These are phyloP conservation scores for Chlorophyllum brunneum DNA, from an alignment of 768 basidiomycete genomes.

Conservation along the genomic window DNA sequence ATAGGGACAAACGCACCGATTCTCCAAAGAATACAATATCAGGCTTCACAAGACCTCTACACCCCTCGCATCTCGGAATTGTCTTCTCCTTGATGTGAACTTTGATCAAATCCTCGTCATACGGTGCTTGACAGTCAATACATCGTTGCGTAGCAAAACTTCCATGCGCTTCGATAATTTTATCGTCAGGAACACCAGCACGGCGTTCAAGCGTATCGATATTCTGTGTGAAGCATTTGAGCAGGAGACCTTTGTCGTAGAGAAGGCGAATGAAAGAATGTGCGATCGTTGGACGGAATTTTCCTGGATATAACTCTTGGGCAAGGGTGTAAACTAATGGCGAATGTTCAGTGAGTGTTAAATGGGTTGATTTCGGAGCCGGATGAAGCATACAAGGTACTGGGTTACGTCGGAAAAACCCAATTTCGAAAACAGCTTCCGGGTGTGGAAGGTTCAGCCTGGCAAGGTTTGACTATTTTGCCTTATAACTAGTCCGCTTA, in stretches of 20 bases:
- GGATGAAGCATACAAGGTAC: slow-evolving; percentile 57
- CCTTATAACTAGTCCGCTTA: not conserved
- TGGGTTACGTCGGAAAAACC: slow-evolving; percentile 78
- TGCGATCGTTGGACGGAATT: slow-evolving; percentile 80
- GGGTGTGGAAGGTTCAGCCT: slow-evolving; percentile 82
- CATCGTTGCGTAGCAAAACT: slow-evolving; percentile 89
- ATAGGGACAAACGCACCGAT: slow-evolving; percentile 38
- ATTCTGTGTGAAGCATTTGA: slow-evolving; percentile 85
- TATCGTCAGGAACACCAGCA: slow-evolving; percentile 68
- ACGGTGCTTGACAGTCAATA: slow-evolving; percentile 62
- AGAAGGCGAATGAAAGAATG: slow-evolving; percentile 90
- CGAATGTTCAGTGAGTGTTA: not conserved
- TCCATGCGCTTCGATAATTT: slow-evolving; percentile 93
- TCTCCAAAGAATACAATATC: slow-evolving; percentile 96
- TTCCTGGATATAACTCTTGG: slow-evolving; percentile 88
- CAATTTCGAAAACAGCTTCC: slow-evolving; percentile 93
- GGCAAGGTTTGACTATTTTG: slow-evolving; percentile 64
- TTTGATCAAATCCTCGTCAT: slow-evolving; percentile 66
- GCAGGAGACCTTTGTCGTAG: slow-evolving; percentile 61
- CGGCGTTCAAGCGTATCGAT: slow-evolving; percentile 89
- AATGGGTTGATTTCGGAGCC: not conserved
- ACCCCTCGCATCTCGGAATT: slow-evolving; percentile 64
- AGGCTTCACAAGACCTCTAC: slow-evolving; percentile 82
- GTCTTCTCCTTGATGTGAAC: slow-evolving; percentile 53
- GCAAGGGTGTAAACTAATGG: slow-evolving; percentile 85